Conservation (phyloP, 805 yeast species). For the Monosporozyma yasuniensis region DNA sequence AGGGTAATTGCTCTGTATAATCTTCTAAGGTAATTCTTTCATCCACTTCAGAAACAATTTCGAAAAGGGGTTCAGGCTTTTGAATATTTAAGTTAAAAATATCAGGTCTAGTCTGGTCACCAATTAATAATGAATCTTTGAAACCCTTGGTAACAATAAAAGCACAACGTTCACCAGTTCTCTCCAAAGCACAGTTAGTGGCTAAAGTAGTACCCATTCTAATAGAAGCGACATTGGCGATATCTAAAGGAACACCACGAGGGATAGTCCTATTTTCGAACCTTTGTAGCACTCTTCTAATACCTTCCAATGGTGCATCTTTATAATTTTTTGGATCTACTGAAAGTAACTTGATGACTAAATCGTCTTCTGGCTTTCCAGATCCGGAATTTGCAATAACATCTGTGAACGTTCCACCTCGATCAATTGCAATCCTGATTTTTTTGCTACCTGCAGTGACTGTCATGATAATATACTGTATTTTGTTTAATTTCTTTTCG, state of each 20-base stretch:
- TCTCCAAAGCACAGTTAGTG: slow-evolving; percentile 84
- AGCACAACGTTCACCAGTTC: slow-evolving; percentile 87
- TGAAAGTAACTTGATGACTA: slow-evolving; percentile 69
- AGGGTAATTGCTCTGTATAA: slow-evolving; percentile 62
- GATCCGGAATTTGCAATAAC: slow-evolving; percentile 44
- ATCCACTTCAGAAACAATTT: slow-evolving; percentile 72
- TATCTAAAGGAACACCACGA: slow-evolving; percentile 50
- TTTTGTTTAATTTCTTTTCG: neutral
- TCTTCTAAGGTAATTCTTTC: slow-evolving; percentile 84
- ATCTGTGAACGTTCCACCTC: slow-evolving; percentile 94
- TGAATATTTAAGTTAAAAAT: slow-evolving; percentile 75
- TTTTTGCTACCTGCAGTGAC: neutral
- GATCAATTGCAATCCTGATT: slow-evolving; percentile 38
- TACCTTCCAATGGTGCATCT: slow-evolving; percentile 92
- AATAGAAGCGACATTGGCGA: slow-evolving; percentile 54
- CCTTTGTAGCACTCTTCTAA: slow-evolving; percentile 62
- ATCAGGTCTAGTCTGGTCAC: slow-evolving; percentile 86
- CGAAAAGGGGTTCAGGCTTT: slow-evolving; percentile 64
- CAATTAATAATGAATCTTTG: slow-evolving; percentile 71
- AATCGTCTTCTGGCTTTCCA: slow-evolving; percentile 44
- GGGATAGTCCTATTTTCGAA: slow-evolving; percentile 49
- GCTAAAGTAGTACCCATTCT: slow-evolving; percentile 95
- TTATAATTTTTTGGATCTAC: slow-evolving; percentile 81
- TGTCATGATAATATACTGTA: neutral
- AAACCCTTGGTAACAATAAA: slow-evolving; percentile 83